Base-by-base conservation (phyloP, 2,329 filamentous ascomycete genomes). In the Pseudocercospora fijiensis region DNA sequence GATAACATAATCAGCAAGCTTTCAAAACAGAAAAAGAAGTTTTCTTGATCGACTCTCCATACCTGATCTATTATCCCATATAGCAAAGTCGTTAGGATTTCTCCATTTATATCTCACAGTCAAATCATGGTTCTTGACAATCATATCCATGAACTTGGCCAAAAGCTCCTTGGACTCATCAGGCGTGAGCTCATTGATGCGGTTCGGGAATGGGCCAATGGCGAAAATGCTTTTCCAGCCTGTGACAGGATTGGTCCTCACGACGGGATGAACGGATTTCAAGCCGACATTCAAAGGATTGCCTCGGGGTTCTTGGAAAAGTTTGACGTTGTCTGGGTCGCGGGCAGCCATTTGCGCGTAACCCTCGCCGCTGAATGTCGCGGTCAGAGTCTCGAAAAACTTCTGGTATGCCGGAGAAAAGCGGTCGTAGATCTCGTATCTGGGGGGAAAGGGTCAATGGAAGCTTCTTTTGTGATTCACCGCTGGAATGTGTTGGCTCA, bases 1-100 rank as follows among this genome's bases (percentile, higher is more conserved):
- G 64, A 89, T 89, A 84, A 77, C 64, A 89, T 89, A 71, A 89
- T 87, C 87, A 87, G 90, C 67, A 89, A 86, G 1, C 86, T 83
- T 55, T 11, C 22, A n/a, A 27, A 18, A 16, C n/a, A 18, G n/a
- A 13, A 53, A 41, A 1, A 37, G 13, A 4, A 37, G 33, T 43
- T 57, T 20, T n/a, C n/a, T n/a, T n/a, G n/a, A n/a, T n/a, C 37
- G 7, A 24, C 56, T 47, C 28, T 60, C 5, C 18, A 51, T 49
- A 49, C 24, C 57, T 47, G 81, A 83, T 6, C 85, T 77, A 64
- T 90, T 90, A 71, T 90, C 87, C 87, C 87, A 90, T 66, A 90
- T 87, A 78, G 78, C 71, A 49, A 49, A 49, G 67, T 82, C 80
- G 64, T 84, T 81, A 61, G 72, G 64, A 64, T 80, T 81, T 69